A percentile compares a stretch with the other conserved stretches of the same genome.
phyloP scores from a whole-genome alignment of 345 rosid genomes.

The Murraya paniculata region DNA sequence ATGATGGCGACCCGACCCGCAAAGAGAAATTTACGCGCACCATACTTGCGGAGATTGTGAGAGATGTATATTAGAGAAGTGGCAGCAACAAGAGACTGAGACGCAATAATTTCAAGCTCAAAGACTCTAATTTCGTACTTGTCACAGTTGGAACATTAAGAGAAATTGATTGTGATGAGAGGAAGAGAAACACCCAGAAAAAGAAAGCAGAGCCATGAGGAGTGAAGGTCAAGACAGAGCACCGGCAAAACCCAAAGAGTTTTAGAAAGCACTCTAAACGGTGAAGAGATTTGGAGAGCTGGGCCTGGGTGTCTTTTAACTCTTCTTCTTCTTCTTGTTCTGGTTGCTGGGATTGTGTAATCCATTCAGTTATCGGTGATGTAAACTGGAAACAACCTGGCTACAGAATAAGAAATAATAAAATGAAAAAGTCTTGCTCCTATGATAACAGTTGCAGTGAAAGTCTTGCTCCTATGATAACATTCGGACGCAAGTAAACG shows the following conservation, averaged over 20 bases:
- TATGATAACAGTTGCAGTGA: too few species aligned
- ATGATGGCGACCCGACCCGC: conserved; percentile 32
- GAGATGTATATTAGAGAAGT: conserved; percentile 33
- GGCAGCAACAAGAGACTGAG: conserved; percentile 32
- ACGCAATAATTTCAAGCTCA: conserved; percentile 31
- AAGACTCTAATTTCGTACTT: conserved; percentile 21
- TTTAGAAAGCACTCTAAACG: conserved; percentile 30
- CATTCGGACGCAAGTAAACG: too few species aligned
- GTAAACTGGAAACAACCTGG: too few species aligned
- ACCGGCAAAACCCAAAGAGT: conserved; percentile 32
- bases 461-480: too few species aligned
- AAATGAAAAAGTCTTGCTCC: too few species aligned
- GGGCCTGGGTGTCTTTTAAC: conserved; percentile 4
- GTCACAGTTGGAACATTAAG: conserved; percentile 16
- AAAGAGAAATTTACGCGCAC: conserved; percentile 34
- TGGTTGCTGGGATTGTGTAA: neutral
- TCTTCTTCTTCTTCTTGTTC: conserved; percentile 3
- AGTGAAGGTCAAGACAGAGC: conserved; percentile 18
- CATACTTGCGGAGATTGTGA: conserved; percentile 34
- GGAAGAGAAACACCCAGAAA: conserved; percentile 40
- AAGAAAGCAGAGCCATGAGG: conserved; percentile 34
- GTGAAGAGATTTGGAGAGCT: conserved; percentile 22
- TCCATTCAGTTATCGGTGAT: too few species aligned
- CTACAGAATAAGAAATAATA: too few species aligned
- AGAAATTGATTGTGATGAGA: conserved; percentile 3